Conservation (phyloP, 164 flowering plant genomes). For the Dillenia suffruticosa region DNA sequence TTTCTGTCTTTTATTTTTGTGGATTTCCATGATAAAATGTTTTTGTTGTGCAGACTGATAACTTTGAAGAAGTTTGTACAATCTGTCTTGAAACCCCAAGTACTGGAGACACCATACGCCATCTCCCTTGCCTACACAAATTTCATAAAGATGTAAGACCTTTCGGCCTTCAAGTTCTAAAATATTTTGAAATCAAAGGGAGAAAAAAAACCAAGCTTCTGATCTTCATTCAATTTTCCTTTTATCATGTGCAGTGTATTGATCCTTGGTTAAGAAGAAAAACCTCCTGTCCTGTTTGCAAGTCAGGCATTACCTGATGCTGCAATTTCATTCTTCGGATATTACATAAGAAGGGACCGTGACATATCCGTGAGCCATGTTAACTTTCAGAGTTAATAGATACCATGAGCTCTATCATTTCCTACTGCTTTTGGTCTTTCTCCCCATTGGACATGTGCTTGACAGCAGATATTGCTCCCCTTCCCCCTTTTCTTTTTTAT, state of each 20-base stretch:
- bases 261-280: conserved; percentile 87
- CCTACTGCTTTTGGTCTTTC: too few relatives aligned
- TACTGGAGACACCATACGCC: conserved; percentile 76
- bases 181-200: neutral
- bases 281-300: conserved; percentile 90
- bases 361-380: too few relatives aligned
- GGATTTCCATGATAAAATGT: neutral
- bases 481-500: too few relatives aligned
- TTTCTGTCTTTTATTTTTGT: neutral
- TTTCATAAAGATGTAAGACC: conserved; percentile 86
- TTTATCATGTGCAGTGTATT: conserved; percentile 62
- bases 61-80: conserved; percentile 71
- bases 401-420: too few relatives aligned
- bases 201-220: neutral
- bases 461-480: too few relatives aligned
- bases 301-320: conserved; percentile 60
- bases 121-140: conserved; percentile 95
- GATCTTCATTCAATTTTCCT: neutral
- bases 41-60: conserved; percentile 39
- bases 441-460: too few relatives aligned
- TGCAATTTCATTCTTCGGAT: neutral
- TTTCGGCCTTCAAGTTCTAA: neutral
- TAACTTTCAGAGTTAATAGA: too few relatives aligned
- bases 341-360: too few relatives aligned
- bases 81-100: conserved; percentile 84